These are phyloP conservation scores for Truncatella angustata DNA, from an alignment of 2,329 filamentous ascomycete genomes.

Conservation along the genomic window DNA sequence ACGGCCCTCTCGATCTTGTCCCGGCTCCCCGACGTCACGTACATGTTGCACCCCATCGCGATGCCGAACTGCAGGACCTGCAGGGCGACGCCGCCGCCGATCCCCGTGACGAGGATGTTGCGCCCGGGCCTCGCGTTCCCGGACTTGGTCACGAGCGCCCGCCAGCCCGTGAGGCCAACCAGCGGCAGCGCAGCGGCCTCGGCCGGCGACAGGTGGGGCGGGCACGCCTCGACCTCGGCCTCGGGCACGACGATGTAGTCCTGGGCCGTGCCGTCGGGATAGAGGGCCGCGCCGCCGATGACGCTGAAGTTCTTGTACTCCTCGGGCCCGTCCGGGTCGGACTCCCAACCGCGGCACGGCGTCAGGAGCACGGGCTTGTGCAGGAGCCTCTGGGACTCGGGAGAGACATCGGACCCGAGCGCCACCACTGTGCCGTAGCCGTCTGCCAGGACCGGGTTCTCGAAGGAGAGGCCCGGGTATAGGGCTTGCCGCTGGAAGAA, in stretches of 20 bases:
- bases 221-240: constrained; percentile 72
- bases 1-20: constrained; percentile 74
- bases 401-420: constrained; percentile 49
- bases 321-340: constrained; percentile 72
- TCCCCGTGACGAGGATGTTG: constrained; percentile 85
- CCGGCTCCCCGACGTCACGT: constrained; percentile 71
- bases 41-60: constrained; percentile 73
- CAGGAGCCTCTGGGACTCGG: constrained; percentile 48
- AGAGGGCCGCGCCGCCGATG: constrained; percentile 65
- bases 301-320: constrained; percentile 56
- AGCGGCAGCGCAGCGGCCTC: constrained; percentile 85
- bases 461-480: constrained; percentile 83
- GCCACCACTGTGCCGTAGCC: constrained; percentile 72
- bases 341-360: constrained; percentile 75
- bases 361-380: constrained; percentile 74
- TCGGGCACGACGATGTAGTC: constrained; percentile 71
- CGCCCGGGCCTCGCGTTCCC: constrained; percentile 60
- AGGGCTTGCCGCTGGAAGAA: constrained; percentile 90
- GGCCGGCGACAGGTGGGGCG: constrained; percentile 65
- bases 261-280: constrained; percentile 66
- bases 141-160: constrained; percentile 79
- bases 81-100: constrained; percentile 88
- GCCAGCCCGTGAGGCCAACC: constrained; percentile 84
- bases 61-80: constrained; percentile 78
- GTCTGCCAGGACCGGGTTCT: constrained; percentile 76